Conservation (phyloP, 495 filamentous ascomycete genomes). For the Evernia prunastri region DNA sequence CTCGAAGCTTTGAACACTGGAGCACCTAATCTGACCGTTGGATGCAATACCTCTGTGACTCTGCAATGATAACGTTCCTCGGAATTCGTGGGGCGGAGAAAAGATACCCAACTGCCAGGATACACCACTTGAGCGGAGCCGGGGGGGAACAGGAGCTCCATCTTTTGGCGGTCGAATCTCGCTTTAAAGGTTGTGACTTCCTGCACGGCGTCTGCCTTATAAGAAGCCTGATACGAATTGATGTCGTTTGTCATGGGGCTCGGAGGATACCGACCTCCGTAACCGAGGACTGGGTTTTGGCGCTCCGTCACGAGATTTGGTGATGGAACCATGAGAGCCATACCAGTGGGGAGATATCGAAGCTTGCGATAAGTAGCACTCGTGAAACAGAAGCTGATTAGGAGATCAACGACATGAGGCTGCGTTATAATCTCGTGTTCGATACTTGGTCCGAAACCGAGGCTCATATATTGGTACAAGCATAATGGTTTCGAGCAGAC, state of each 20-base stretch:
- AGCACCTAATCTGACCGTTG: slow-evolving; percentile 29
- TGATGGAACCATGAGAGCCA: slow-evolving; percentile 60
- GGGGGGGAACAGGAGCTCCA: slow-evolving; percentile 40
- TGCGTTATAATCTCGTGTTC: slow-evolving; percentile 78
- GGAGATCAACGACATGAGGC: slow-evolving; percentile 77
- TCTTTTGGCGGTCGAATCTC: slow-evolving; percentile 26
- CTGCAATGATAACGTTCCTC: slow-evolving; percentile 35
- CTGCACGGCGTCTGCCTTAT: neutral
- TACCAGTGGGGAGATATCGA: slow-evolving; percentile 59
- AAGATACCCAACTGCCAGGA: slow-evolving; percentile 55
- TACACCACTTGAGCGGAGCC: slow-evolving; percentile 34
- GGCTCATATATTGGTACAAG: slow-evolving; percentile 84
- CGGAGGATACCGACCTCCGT: neutral
- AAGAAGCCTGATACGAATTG: neutral
- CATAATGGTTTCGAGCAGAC: slow-evolving; percentile 78
- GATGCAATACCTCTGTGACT: slow-evolving; percentile 36
- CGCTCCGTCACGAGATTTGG: slow-evolving; percentile 16
- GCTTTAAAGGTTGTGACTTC: slow-evolving; percentile 11
- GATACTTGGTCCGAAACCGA: slow-evolving; percentile 77
- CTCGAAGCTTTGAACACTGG: slow-evolving; percentile 19
- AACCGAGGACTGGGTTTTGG: neutral
- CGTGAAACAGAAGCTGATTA: slow-evolving; percentile 75
- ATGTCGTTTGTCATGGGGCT: neutral
- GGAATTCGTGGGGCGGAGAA: slow-evolving; percentile 26
- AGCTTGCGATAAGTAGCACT: slow-evolving; percentile 44